Percentiles rank a stretch among this genome's conserved stretches.
These are phyloP conservation scores for Penicillium egyptiacum DNA, from an alignment of 495 filamentous ascomycete species.

Conservation along the genomic window DNA sequence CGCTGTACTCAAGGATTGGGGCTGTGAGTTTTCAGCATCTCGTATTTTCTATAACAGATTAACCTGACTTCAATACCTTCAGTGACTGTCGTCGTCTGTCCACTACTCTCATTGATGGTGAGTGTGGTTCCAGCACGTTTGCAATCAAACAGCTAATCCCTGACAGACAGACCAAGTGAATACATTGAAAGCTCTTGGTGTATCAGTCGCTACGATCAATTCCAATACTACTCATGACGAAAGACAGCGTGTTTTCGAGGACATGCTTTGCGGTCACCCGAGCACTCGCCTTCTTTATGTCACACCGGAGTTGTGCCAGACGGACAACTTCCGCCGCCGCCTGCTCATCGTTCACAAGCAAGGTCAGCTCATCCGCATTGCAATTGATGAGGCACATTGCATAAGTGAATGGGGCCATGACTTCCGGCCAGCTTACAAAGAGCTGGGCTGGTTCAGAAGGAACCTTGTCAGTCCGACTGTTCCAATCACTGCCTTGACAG, in stretches of 20 bases:
- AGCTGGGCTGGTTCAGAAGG: slow-evolving; percentile 82
- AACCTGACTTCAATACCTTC: slow-evolving; percentile 7
- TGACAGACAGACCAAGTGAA: slow-evolving; percentile 84
- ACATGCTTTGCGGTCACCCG: slow-evolving; percentile 86
- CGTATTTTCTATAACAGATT: neutral
- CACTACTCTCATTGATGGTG: slow-evolving; percentile 88
- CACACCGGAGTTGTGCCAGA: slow-evolving; percentile 84
- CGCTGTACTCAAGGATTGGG: slow-evolving; percentile 74
- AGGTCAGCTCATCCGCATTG: slow-evolving; percentile 78
- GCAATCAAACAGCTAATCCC: slow-evolving; percentile 2
- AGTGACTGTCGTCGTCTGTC: slow-evolving; percentile 92
- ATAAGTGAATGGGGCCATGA: slow-evolving; percentile 99
- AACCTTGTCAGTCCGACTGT: slow-evolving; percentile 75
- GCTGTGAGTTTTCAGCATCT: slow-evolving; percentile 56
- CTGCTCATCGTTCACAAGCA: slow-evolving; percentile 75
- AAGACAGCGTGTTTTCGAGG: slow-evolving; percentile 66
- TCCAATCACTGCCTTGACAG: slow-evolving; percentile 87
- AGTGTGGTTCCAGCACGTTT: slow-evolving; percentile 7
- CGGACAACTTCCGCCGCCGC: slow-evolving; percentile 72
- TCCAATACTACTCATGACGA: slow-evolving; percentile 67
- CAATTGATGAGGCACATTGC: slow-evolving; percentile 93
- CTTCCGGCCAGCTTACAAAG: slow-evolving; percentile 88
- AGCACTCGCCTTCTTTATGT: slow-evolving; percentile 84
- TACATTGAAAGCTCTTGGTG: slow-evolving; percentile 67
- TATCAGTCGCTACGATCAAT: slow-evolving; percentile 83